A percentile compares a stretch with the other conserved stretches of the same genome.
Conservation (phyloP, 176 grass and related monocot genomes). For the Triticum monococcum region DNA sequence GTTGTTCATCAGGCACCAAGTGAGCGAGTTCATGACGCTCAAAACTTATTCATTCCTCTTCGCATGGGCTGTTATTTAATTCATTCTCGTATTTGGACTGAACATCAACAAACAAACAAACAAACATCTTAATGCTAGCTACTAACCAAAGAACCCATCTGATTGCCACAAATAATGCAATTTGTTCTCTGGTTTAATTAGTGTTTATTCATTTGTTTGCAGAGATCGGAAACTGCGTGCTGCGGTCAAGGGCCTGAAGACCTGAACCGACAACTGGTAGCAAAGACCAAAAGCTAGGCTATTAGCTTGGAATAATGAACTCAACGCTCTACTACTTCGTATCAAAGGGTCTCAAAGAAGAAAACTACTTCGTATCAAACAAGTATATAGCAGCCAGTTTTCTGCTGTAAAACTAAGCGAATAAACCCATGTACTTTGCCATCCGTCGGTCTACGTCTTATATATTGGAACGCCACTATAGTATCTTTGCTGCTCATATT, state of each 20-base stretch:
- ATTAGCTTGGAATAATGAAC: neutral
- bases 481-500: too few relatives aligned
- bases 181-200: neutral
- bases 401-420: neutral
- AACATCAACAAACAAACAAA: neutral
- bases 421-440: neutral
- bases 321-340: neutral
- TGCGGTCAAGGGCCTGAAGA: neutral
- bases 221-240: slow-evolving; percentile 45
- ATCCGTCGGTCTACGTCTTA: neutral
- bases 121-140: neutral
- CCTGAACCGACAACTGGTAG: neutral
- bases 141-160: neutral
- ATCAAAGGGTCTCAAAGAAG: neutral
- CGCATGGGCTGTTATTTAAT: neutral
- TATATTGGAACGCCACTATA: too few relatives aligned
- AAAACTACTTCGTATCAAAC: too few relatives aligned
- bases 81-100: neutral
- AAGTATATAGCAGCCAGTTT: neutral
- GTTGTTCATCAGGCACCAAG: slow-evolving; percentile 16
- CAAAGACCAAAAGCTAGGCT: neutral
- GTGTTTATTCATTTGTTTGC: neutral
- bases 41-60: neutral
- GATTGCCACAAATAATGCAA: neutral
- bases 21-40: slow-evolving; percentile 18